Base-by-base conservation (phyloP, 768 basidiomycete genomes). In the Calocybe cyanea region DNA sequence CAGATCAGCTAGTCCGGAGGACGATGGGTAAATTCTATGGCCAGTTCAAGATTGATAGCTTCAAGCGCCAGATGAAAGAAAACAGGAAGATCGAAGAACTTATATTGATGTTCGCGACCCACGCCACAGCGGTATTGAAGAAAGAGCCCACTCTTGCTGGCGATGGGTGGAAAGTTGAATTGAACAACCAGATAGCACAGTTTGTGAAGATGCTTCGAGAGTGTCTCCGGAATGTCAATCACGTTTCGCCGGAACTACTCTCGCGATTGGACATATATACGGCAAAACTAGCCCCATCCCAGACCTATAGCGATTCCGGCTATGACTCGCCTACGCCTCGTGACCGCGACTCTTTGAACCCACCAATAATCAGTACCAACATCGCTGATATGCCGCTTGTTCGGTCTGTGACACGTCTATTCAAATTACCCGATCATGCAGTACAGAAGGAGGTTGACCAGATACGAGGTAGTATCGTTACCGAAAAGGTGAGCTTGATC, bases 11-110 rank as follows among this genome's bases (percentile, higher is more conserved):
- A 24, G 83, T 93, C 14, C 81, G 95, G 23, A 77, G 91, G 45
- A 92, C 90, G 1, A 87, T 95, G 75, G 94, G 85, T 45, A 85
- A 87, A 25, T 97, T 97, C 65, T 97, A 93, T 62, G 86, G 85
- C 10, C 89, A 92, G 50, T 91, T 89, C 63, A 82, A 85, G 63
- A 83, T 88, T 47, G 87, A 91, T 20, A 76, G 73, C 31, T 95
- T 96, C 71, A 83, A 87, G 46, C 77, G 81, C 28, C 88, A 93
- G 57, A 87, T 97, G 81, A 91, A 92, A 65, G 94, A 97, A 63
- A 94, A 91, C 63, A 79, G 96, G 37, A 96, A 95, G 70, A 90
- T 97, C 31, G 96, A 99, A 67, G 93, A 97, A 52, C 84, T 99
- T 44, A 95, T 99, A 48, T 75, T 99, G 41, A 88, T 89, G 77